phyloP scores from a whole-genome alignment of 78 protist species.

The Dictyostelium firmibasis region DNA sequence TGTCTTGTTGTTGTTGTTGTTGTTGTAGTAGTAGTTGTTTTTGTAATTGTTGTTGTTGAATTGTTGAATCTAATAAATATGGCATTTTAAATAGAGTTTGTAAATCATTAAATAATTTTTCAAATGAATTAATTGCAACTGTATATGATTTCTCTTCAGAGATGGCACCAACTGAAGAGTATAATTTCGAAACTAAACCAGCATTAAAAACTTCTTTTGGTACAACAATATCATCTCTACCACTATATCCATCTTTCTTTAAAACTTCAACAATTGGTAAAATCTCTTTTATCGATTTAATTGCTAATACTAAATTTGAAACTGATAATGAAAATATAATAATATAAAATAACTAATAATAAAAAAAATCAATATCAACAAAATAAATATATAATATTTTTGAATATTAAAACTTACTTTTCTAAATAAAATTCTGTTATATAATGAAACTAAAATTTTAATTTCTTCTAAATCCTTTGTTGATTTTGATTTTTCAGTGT shows the following conservation, averaged over 20 bases:
- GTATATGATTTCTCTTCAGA: neutral
- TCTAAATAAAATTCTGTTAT: conserved; percentile 32
- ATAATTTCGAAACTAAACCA: neutral
- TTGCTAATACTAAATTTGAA: conserved; percentile 9
- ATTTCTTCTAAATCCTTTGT: neutral
- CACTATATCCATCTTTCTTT: neutral
- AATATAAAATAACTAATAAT: neutral
- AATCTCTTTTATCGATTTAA: conserved; percentile 1
- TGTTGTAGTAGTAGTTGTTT: neutral
- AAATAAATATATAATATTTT: neutral
- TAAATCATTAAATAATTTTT: conserved; percentile 16
- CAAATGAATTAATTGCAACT: neutral
- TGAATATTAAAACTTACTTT: neutral
- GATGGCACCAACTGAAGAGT: neutral
- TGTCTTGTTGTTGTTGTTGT: neutral
- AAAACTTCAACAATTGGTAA: neutral
- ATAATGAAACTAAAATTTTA: neutral
- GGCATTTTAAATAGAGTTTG: conserved; percentile 26
- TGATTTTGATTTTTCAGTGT: neutral
- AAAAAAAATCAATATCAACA: neutral
- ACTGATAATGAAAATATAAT: conserved; percentile 9
- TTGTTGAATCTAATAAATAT: conserved; percentile 8
- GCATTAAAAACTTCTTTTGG: conserved; percentile 21
- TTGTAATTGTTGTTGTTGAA: neutral
- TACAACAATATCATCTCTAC: conserved; percentile 1